A percentile compares a stretch with the other conserved stretches of the same genome.
Evolutionary conservation across 2,329 filamentous ascomycete species (phyloP).

Genomic region (Periconia sp.): DNA sequence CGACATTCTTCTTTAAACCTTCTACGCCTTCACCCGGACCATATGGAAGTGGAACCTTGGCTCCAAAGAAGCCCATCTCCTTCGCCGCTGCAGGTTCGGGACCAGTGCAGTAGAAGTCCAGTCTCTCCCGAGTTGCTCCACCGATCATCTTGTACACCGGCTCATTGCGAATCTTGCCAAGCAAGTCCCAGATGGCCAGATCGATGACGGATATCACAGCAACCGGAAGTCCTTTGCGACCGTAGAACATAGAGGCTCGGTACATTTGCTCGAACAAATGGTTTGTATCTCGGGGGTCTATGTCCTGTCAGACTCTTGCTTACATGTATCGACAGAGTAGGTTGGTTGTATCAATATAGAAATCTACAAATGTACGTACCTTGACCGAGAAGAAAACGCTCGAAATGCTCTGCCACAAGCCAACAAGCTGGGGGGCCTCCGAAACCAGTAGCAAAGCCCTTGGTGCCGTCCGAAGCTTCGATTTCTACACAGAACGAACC

Average conservation of each 20-base stretch:
- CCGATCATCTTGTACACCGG: conserved; percentile 95
- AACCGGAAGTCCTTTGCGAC: conserved; percentile 84
- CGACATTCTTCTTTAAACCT: conserved; percentile 85
- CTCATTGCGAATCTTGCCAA: conserved; percentile 88
- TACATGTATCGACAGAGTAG: background rate
- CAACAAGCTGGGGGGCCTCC: conserved; percentile 92
- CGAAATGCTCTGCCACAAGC: conserved; percentile 91
- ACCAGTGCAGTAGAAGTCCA: conserved; percentile 94
- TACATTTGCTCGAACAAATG: conserved; percentile 97
- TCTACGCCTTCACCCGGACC: conserved; percentile 83
- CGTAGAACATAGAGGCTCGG: conserved; percentile 93
- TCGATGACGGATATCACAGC: conserved; percentile 95
- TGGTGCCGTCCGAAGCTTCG: conserved; percentile 85
- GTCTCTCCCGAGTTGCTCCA: conserved; percentile 77
- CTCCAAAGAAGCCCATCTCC: conserved; percentile 85
- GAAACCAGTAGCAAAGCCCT: conserved; percentile 91
- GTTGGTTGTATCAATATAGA: background rate
- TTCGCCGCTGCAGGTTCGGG: conserved; percentile 80
- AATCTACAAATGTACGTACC: conserved; percentile 43
- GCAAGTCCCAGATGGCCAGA: conserved; percentile 86
- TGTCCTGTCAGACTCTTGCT: background rate
- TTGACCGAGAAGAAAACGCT: conserved; percentile 84
- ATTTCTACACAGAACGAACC: conserved; percentile 91
- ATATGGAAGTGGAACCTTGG: conserved; percentile 87
- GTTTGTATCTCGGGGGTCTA: conserved; percentile 87